Evolutionary conservation across 1,139 yeast genomes (phyloP), one percentile per base, ranked within the genome.

Genomic region (Blastobotrys petasosporus): DNA sequence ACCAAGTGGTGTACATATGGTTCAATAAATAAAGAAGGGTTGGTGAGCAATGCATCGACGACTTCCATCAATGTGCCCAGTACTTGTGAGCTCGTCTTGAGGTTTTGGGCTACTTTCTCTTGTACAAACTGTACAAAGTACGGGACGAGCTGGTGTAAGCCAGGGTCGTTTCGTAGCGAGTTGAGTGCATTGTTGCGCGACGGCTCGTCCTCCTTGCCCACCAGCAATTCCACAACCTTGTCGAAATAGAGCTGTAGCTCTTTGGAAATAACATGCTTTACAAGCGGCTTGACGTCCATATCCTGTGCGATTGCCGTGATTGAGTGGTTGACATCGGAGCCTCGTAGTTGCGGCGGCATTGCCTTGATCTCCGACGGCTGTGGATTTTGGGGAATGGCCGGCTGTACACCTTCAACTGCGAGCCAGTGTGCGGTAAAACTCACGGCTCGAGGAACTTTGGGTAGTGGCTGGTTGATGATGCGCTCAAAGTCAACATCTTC

Each of bases 391-490:
- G 97, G 95, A 48, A 94, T 92, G 44, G 94, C 84, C 1, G 99
- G 98, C 62, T 94, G 99, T 3, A 94, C 96, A 45, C 99, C 99
- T 67, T 94, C 99, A 49, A 94, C 86, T 0, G 98, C 97, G 36
- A 94, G 74, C 98, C 99, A 94, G 65, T 94, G 99, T 1, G 97
- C 96, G 2, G 97, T 87, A 63, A 85, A 90, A 0, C 95, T 82
- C 1, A 95, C 82, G 50, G 85, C 82, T 50, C 97, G 75, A 2
- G 99, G 98, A 2, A 94, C 95, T 59, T 85, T 86, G 5, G 99
- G 99, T 51, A 94, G 71, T 35, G 96, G 97, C 63, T 85, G 94
- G 63, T 92, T 90, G 57, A 94, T 85, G 52, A 94, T 73, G 61
- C 87, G 87, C 63, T 94, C 98, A 64, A 92, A 86, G 61, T 94